Percentiles rank a stretch among this genome's conserved stretches.
Conservation (phyloP, 345 rosid species). For the Aethionema arabicum region DNA sequence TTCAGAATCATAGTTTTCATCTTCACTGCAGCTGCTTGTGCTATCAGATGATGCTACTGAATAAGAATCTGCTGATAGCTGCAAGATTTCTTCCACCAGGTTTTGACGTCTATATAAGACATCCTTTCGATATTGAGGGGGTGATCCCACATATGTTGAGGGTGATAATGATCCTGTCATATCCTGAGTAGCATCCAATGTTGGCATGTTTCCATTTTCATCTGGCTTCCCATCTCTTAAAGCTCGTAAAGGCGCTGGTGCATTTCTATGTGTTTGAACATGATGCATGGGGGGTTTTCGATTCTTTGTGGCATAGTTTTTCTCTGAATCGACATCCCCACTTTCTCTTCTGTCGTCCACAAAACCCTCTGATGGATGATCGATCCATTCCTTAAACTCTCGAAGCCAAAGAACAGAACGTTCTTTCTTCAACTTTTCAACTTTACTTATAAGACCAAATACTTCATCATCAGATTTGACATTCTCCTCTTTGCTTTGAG, state of each 20-base stretch:
- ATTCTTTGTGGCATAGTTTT: slow-evolving; percentile 40
- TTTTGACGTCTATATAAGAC: slow-evolving; percentile 79
- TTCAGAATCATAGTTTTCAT: slow-evolving; percentile 51
- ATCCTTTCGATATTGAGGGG: slow-evolving; percentile 87
- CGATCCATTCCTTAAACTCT: slow-evolving; percentile 96
- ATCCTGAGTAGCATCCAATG: slow-evolving; percentile 48
- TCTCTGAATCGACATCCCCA: slow-evolving; percentile 35
- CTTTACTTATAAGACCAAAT: slow-evolving; percentile 77
- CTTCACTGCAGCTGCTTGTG: slow-evolving; percentile 75
- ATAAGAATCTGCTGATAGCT: slow-evolving; percentile 85
- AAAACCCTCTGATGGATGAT: slow-evolving; percentile 53
- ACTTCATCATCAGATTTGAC: slow-evolving; percentile 71
- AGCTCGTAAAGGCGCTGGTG: slow-evolving; percentile 48
- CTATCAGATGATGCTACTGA: slow-evolving; percentile 82
- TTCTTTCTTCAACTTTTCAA: slow-evolving; percentile 91
- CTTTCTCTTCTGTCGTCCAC: slow-evolving; percentile 38
- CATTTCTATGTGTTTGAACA: slow-evolving; percentile 53
- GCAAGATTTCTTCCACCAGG: slow-evolving; percentile 91
- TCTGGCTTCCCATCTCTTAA: slow-evolving; percentile 50
- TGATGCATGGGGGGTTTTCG: slow-evolving; percentile 41
- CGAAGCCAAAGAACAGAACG: slow-evolving; percentile 84
- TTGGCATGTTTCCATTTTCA: slow-evolving; percentile 44
- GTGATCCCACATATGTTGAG: slow-evolving; percentile 56
- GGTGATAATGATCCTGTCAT: slow-evolving; percentile 46
- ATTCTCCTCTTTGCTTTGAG: slow-evolving; percentile 67